phyloP scores from a whole-genome alignment of 345 rosid species.

The Psidium friedrichsthalianum region DNA sequence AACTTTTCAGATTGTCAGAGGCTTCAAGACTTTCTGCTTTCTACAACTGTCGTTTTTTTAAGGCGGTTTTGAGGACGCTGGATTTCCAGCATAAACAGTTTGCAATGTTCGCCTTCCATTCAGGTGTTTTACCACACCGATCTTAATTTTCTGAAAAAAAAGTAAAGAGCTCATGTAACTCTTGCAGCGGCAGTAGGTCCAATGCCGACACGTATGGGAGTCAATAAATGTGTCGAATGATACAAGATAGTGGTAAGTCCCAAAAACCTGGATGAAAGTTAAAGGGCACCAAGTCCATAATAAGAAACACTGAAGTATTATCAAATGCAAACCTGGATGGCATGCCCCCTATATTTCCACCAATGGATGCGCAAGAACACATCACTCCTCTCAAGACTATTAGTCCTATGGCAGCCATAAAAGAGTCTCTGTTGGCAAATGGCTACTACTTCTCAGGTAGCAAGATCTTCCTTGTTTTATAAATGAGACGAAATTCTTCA shows the following conservation, averaged over 20 bases:
- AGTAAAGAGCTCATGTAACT: background rate
- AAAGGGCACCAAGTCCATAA: background rate
- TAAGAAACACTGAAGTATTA: background rate
- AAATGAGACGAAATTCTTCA: conserved; percentile 55
- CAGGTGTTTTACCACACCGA: background rate
- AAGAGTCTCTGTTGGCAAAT: conserved; percentile 61
- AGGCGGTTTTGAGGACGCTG: background rate
- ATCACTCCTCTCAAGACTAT: conserved; percentile 68
- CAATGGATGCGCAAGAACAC: conserved; percentile 98
- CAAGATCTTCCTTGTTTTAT: conserved; percentile 77
- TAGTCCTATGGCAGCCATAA: conserved; percentile 91
- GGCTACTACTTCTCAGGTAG: conserved; percentile 82
- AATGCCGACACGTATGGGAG: background rate
- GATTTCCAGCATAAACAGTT: background rate
- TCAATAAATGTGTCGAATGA: background rate
- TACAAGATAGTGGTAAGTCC: background rate
- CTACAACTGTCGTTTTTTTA: background rate
- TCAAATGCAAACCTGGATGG: conserved; percentile 51
- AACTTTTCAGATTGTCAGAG: background rate
- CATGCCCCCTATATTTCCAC: conserved; percentile 98
- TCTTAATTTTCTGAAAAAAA: background rate
- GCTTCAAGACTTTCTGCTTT: background rate
- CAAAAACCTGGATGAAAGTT: background rate
- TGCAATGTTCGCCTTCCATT: background rate
- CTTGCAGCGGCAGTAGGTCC: background rate